Conservation (phyloP, 108 stramenopile genomes). For the Skeletonema costatum region DNA sequence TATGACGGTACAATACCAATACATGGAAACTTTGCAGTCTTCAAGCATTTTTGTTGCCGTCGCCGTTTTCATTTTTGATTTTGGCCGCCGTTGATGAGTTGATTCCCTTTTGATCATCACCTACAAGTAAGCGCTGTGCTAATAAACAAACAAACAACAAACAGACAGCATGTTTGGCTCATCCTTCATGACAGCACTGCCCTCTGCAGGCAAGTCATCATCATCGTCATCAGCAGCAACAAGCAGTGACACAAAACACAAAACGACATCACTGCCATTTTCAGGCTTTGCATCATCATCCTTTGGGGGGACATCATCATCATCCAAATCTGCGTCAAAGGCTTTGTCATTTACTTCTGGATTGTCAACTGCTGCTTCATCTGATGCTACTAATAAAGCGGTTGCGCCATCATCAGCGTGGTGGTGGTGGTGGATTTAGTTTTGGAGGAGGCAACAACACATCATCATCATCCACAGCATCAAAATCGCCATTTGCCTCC, state of each 20-base stretch:
- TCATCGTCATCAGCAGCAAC: background rate
- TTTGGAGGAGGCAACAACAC: background rate
- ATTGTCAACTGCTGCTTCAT: background rate
- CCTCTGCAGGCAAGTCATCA: background rate
- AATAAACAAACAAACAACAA: too few species aligned
- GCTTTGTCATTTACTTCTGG: background rate
- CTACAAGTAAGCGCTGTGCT: too few species aligned
- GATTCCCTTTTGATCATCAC: too few species aligned
- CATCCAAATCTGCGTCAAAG: background rate
- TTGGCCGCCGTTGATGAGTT: too few species aligned
- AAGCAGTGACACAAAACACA: background rate
- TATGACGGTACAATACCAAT: too few species aligned
- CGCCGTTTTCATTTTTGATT: too few species aligned
- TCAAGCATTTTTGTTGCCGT: too few species aligned
- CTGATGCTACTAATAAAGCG: background rate
- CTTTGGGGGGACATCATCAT: background rate
- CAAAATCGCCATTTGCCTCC: background rate
- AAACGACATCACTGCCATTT: background rate
- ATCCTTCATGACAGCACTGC: conserved; percentile 11
- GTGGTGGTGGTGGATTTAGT: background rate
- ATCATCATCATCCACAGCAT: background rate
- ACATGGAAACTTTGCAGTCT: too few species aligned
- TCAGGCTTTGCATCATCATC: background rate
- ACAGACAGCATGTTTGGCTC: conserved; percentile 7
- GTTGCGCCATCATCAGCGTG: background rate